These are phyloP conservation scores for Penicillium palitans DNA, from an alignment of 2,329 filamentous ascomycete species.

Conservation along the genomic window DNA sequence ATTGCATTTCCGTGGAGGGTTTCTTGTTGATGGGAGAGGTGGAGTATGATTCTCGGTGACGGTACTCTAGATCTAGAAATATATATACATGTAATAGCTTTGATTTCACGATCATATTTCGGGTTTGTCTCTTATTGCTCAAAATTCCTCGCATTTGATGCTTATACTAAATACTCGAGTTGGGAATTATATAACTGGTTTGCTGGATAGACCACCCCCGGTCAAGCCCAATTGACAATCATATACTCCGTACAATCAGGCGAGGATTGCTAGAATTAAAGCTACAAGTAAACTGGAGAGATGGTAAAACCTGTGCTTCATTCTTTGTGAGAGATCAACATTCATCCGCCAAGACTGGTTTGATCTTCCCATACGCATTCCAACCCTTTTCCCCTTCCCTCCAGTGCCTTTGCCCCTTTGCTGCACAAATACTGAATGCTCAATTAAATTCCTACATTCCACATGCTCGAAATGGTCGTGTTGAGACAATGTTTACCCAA, in stretches of 20 bases:
- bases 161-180: not conserved
- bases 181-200: not conserved
- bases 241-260: not conserved
- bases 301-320: not conserved
- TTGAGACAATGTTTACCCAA: slow-evolving; percentile 13
- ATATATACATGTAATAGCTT: not conserved
- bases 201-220: not conserved
- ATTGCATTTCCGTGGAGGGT: slow-evolving; percentile 32
- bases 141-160: not conserved
- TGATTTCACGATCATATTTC: not conserved
- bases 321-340: slow-evolving; percentile 2
- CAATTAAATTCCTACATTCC: slow-evolving; percentile 15
- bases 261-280: not conserved
- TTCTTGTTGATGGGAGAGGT: slow-evolving; percentile 26
- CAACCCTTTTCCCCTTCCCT: slow-evolving; percentile 12
- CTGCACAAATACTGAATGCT: not conserved
- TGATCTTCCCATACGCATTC: slow-evolving; percentile 17
- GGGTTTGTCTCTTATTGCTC: not conserved
- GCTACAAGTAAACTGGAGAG: not conserved
- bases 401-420: not conserved
- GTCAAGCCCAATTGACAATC: not conserved
- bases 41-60: not conserved
- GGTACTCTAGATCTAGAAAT: not conserved
- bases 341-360: not conserved
- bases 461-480: not conserved